A percentile compares a stretch with the other conserved stretches of the same genome.
Evolutionary conservation across 208 protist species (phyloP).

Genomic region (Porcisia hertigi): DNA sequence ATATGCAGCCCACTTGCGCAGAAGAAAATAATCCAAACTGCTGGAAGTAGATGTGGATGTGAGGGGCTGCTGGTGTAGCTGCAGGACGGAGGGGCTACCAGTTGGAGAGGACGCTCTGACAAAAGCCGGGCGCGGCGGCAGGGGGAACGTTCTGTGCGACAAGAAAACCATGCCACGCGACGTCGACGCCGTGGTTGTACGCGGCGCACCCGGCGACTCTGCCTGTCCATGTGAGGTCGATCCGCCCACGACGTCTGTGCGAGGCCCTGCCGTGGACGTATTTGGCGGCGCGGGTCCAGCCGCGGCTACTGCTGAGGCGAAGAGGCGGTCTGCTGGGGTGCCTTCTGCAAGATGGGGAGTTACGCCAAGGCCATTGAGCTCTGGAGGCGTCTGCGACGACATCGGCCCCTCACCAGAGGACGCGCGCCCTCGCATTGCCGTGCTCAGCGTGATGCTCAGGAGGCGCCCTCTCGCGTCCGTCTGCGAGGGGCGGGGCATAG

Average conservation of each 20-base stretch:
- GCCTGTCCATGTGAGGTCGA: not conserved
- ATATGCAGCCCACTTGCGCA: constrained; percentile 38
- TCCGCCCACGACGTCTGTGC: not conserved
- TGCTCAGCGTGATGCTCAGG: constrained; percentile 28
- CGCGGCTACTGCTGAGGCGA: not conserved
- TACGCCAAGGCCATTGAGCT: not conserved
- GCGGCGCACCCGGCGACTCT: not conserved
- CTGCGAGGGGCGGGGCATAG: constrained; percentile 15
- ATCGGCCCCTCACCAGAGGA: not conserved
- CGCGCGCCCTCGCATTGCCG: constrained; percentile 4
- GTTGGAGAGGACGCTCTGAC: not conserved
- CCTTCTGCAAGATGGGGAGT: not conserved
- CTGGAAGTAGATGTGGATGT: constrained; percentile 14
- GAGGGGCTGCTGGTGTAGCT: constrained; percentile 13
- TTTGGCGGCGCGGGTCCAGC: not conserved
- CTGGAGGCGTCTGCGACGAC: not conserved
- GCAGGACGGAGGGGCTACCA: not conserved
- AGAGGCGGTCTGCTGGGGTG: not conserved
- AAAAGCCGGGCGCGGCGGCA: constrained; percentile 30
- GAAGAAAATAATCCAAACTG: constrained; percentile 32
- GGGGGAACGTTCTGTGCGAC: constrained; percentile 1
- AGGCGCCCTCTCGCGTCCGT: constrained; percentile 19
- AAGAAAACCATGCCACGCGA: constrained; percentile 31
- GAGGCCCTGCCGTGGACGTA: not conserved
- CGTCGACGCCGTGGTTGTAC: not conserved